phyloP scores from a whole-genome alignment of 1,284 basidiomycete species.

The Neonothopanus nambi region DNA sequence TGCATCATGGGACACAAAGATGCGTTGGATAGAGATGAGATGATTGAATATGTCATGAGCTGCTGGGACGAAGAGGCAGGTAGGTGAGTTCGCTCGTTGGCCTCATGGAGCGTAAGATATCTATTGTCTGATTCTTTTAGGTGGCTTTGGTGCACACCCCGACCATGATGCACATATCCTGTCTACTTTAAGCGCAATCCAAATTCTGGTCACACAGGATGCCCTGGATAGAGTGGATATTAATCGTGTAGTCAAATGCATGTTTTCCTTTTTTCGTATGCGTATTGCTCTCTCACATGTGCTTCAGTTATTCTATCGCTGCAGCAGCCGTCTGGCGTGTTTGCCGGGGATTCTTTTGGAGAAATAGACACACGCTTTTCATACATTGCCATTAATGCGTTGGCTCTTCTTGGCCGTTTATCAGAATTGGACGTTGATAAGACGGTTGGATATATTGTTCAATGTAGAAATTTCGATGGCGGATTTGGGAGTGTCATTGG shows the following conservation, averaged over 20 bases:
- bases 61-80: constrained; percentile 93
- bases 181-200: constrained; percentile 88
- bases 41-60: constrained; percentile 88
- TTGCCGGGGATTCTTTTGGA: constrained; percentile 88
- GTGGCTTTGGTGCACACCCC: constrained; percentile 90
- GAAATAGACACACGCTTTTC: constrained; percentile 93
- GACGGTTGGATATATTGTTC: constrained; percentile 72
- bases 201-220: constrained; percentile 87
- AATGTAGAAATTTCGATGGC: constrained; percentile 93
- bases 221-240: constrained; percentile 74
- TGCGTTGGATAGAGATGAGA: constrained; percentile 79
- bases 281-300: constrained; percentile 14
- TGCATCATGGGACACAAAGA: constrained; percentile 79
- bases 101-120: constrained; percentile 25
- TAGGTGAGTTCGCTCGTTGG: constrained; percentile 28
- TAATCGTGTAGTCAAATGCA: constrained; percentile 76
- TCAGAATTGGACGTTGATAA: constrained; percentile 60
- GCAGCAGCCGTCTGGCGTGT: constrained; percentile 84
- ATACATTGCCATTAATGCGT: constrained; percentile 81
- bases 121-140: constrained; percentile 39
- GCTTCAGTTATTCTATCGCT: constrained; percentile 76
- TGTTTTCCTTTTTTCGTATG: constrained; percentile 50
- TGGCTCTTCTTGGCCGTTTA: constrained; percentile 81
- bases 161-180: constrained; percentile 91
- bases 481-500: constrained; percentile 87